Percentiles rank a stretch among this genome's conserved stretches.
phyloP scores from a whole-genome alignment of 2,329 filamentous ascomycete genomes.

The Dothistroma pini region DNA sequence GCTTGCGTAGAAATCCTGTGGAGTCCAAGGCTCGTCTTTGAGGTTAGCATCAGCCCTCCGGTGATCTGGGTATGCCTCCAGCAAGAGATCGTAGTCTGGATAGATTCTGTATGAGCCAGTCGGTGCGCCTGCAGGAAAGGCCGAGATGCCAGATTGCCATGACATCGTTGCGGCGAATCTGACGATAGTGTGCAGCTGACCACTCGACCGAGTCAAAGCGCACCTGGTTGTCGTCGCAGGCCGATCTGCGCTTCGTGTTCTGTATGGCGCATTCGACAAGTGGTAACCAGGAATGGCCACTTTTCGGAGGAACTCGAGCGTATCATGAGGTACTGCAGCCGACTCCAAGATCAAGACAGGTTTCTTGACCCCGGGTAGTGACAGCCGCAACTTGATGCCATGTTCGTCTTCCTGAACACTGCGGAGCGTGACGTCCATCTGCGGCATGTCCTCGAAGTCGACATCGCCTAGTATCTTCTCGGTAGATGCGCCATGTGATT shows the following conservation, averaged over 20 bases:
- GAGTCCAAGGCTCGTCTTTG: conserved; percentile 38
- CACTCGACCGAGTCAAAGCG: conserved; percentile 24
- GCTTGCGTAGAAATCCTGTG: conserved; percentile 65
- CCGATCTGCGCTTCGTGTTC: conserved; percentile 10
- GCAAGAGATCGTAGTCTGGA: conserved; percentile 28
- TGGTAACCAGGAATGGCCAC: conserved; percentile 18
- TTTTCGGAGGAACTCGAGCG: conserved; percentile 16
- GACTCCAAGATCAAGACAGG: conserved; percentile 27
- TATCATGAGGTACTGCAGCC: conserved; percentile 13
- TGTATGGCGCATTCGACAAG: conserved; percentile 7
- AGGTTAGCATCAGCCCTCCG: conserved; percentile 21
- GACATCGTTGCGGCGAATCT: conserved; percentile 27
- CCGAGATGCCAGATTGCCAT: conserved; percentile 33
- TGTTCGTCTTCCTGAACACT: conserved; percentile 18
- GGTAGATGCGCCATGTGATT: conserved; percentile 5
- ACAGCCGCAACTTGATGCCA: conserved; percentile 21
- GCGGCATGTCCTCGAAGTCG: conserved; percentile 20
- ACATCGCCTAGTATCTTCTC: conserved; percentile 21
- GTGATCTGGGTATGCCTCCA: conserved; percentile 25
- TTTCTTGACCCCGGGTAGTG: conserved; percentile 14
- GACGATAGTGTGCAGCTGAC: conserved; percentile 26
- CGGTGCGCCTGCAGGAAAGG: conserved; percentile 28
- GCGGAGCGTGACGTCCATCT: conserved; percentile 19
- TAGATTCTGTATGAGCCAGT: conserved; percentile 24
- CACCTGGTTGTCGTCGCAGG: conserved; percentile 22